A percentile compares a stretch with the other conserved stretches of the same genome.
phyloP scores from a whole-genome alignment of 2,329 filamentous ascomycete genomes.

The Biscogniauxia marginata region DNA sequence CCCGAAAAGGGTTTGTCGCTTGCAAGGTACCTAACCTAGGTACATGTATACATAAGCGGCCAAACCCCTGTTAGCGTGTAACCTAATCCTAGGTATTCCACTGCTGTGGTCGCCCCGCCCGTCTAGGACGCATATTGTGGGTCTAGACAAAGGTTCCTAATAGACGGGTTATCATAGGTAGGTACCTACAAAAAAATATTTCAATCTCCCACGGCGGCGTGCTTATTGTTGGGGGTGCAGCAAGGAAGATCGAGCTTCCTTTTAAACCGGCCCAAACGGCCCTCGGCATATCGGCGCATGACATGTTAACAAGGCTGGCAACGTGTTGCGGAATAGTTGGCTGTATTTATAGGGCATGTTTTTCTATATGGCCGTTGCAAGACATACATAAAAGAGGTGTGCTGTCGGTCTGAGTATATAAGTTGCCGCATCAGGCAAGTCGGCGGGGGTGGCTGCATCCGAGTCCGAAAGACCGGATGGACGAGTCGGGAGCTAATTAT shows the following conservation, averaged over 20 bases:
- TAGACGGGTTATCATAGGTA: not conserved
- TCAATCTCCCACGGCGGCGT: too few relatives aligned
- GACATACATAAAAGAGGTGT: not conserved
- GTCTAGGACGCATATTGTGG: not conserved
- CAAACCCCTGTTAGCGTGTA: not conserved
- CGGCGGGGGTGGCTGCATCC: not conserved
- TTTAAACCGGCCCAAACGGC: not conserved
- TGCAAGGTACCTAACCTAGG: too few relatives aligned
- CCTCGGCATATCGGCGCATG: not conserved
- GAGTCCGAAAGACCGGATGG: too few relatives aligned
- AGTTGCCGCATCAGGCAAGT: not conserved
- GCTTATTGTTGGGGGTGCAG: too few relatives aligned
- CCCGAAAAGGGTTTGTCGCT: conserved; percentile 12
- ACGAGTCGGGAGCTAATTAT: too few relatives aligned
- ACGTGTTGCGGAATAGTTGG: not conserved
- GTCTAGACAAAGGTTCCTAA: not conserved
- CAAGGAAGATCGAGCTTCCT: too few relatives aligned
- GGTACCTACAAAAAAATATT: too few relatives aligned
- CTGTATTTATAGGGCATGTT: not conserved
- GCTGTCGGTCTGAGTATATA: not conserved
- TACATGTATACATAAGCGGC: too few relatives aligned
- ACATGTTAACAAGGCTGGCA: not conserved
- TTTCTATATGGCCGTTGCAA: not conserved
- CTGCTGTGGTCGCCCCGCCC: not conserved
- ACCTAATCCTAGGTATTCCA: too few relatives aligned